phyloP scores from a whole-genome alignment of 345 rosid species.

The Rubroshorea leprosula region DNA sequence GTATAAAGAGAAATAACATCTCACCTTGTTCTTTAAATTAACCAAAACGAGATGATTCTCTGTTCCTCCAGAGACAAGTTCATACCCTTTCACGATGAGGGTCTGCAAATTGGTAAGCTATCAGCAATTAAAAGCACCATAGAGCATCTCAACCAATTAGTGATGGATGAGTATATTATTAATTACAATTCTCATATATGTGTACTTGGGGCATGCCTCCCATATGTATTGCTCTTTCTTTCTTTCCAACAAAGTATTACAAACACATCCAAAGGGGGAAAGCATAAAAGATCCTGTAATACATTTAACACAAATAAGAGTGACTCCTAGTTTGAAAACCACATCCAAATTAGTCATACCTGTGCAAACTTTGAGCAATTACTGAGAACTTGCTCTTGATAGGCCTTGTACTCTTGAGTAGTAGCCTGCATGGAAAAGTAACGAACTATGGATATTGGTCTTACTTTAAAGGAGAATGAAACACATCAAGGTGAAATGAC shows the following conservation, averaged over 20 bases:
- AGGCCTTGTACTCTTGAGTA: conserved; percentile 90
- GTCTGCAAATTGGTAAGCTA: conserved; percentile 39
- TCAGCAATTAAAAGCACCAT: background rate
- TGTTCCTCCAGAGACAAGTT: conserved; percentile 96
- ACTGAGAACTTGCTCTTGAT: conserved; percentile 95
- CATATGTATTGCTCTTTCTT: background rate
- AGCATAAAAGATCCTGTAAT: background rate
- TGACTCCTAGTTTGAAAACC: background rate
- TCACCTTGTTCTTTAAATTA: conserved; percentile 86
- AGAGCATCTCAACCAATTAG: background rate
- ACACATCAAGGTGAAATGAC: background rate
- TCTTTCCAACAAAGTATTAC: background rate
- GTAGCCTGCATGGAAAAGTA: conserved; percentile 50
- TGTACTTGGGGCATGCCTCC: background rate
- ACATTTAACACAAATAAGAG: conserved; percentile 1
- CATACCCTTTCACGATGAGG: conserved; percentile 58
- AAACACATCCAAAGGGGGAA: background rate
- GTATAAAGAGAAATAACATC: background rate
- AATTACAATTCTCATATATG: background rate
- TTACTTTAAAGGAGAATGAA: background rate
- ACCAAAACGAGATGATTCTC: conserved; percentile 97
- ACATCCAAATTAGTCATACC: conserved; percentile 37
- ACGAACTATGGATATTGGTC: background rate
- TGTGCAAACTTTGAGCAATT: conserved; percentile 79
- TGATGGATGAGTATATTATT: background rate